Base-by-base conservation (phyloP, 495 filamentous ascomycete species). In the Margaritispora aquatica region DNA sequence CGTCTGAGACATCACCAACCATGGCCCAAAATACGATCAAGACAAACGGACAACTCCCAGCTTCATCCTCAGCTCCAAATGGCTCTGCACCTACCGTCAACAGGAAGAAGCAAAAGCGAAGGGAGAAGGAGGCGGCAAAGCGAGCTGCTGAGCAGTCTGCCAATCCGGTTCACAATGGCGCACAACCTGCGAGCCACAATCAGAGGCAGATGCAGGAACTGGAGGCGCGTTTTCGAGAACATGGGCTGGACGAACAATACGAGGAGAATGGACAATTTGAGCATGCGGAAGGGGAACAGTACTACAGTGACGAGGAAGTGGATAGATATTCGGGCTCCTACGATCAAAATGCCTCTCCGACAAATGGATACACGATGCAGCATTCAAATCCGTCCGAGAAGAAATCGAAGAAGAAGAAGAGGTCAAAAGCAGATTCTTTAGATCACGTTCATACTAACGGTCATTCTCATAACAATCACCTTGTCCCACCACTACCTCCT, bases 41-140 rank as follows among this genome's bases (percentile, higher is more conserved):
- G 48, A 19, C 66, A 51, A 68, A 68, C 54, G 63, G 66, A 13
- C 63, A 66, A 44, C 55, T 41, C 11, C 58, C 58, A 0, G 48
- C 41, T 19, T 47, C 63, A 36, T 26, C 60, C 13, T 19, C 63
- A 21, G 52, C 41, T 54, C 55, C 66, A 19, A 63, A 69, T 51
- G 57, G 57, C 64, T 41, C 44, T 50, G 62, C 62, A 10, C 63
- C 61, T 19, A 63, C 71, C 2, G 88, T 93, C 44, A 96, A 96
- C 73, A 84, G 88, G 68, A 96, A 96, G 75, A 96, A 96, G 72
- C 88, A 92, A 70, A 96, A 96, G 73, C 82, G 88, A 27, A 84
- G 88, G 61, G 78, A 85, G 58, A 93, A 92, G 66, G 76, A 83
- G 71, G 88, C 88, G 50, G 88, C 88, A 41, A 82, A 87, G 19